Base-by-base conservation (phyloP, 257 asterid genomes). In the Pogostemon cablin region DNA sequence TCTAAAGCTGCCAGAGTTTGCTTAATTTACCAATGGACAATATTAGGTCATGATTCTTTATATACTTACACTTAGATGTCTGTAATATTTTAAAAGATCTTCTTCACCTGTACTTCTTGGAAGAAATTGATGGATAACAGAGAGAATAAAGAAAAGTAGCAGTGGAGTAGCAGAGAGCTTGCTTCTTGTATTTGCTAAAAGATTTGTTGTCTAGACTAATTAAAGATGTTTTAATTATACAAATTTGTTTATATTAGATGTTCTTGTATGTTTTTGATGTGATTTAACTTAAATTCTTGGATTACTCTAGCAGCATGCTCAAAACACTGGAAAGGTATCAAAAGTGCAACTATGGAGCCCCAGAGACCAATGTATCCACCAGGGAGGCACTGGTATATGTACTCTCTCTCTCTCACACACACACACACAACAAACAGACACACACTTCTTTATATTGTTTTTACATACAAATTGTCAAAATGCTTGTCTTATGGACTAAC, bases 271-370 rank as follows among this genome's bases (percentile, higher is more conserved):
- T 35, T 15, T 44, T 5, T 2, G 65, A 47, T 63, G 72, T 80
- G 42, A 72, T 38, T 77, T 4, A 25, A 57, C 47, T 74, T 61
- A 50, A 60, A 62, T 75, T 62, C 38, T 79, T 77, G 57, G 77
- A 49, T 76, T 32, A n/a, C 73, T 64, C 68, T 78, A 82, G 84
- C 85, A 91, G 97, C 89, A 95, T 95, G 98, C 95, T 90, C 72
- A 89, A 88, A 71, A 95, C 98, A 9, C 84, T 95, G 80, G 99
- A 95, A 56, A 91, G 98, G 91, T 95, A 95, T 75, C 99, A 95
- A 64, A 95, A 91, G 76, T 85, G 97, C 90, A 95, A 89, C 91
- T 95, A 95, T 66, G 99, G 96, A 86, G 96, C 95, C 50, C 99
- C 99, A 5, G 99, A 95, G 75, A 76, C 96, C 1, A 86, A 88